Base-by-base conservation (phyloP, 352 stramenopile species). In the Phytophthora pini region DNA sequence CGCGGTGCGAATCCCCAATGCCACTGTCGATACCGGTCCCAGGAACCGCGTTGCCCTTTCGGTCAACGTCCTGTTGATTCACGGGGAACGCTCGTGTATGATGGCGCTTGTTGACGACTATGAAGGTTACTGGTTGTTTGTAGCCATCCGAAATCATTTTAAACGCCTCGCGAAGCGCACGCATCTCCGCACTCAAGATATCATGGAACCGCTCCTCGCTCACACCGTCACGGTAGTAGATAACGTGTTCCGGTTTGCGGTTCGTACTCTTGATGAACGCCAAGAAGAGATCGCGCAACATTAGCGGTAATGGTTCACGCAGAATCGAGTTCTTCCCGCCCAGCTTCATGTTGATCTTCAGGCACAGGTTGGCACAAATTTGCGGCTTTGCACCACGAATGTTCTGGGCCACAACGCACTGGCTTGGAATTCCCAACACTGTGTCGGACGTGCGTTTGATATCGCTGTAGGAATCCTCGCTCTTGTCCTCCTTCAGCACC, bases 161-260 rank as follows among this genome's bases (percentile, higher is more conserved):
- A 38, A 88, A 95, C 13, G 86, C 85, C 54, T 76, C 67, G 34
- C 85, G 79, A 15, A 93, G 81, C 22, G 87, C 82, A 87, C 50
- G 87, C 89, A 96, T 90, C 45, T 89, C 89, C 5, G 72, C 74
- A 44, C 90, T 68, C 13, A 92, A 32, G n/a, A 95, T 89, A 57
- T 88, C 82, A 39, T 80, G 68, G 46, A 92, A 91, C 54, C 93
- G 79, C 1, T 83, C 87, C 63, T 95, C 87, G 51, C 79, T 91
- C 22, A 97, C 84, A 24, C 89, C 89, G 45, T 95, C 86, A 31
- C 89, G 86, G 65, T 94, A 95, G 63, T 93, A 97, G n/a, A 97
- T 58, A 7, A 97, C 85, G 13, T 77, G 80, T 40, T 89, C 75
- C 0, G 89, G 89, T 58, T 93, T 91, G 48, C 80, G 71, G 17